These are phyloP conservation scores for thale cress (Arabidopsis thaliana) DNA, from an alignment of 345 rosid species.

Conservation along the genomic window DNA sequence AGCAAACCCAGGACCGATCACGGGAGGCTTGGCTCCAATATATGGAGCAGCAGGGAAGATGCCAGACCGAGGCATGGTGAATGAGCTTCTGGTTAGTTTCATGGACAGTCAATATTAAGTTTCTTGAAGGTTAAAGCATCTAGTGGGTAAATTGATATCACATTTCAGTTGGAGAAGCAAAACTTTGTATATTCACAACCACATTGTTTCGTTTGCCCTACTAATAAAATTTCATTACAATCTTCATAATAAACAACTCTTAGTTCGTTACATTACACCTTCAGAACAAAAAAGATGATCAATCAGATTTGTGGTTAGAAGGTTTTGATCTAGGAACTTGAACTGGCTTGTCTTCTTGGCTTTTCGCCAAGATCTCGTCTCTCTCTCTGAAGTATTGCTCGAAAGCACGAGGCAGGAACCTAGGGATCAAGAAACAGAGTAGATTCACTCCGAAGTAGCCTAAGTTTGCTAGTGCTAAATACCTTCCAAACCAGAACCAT, in stretches of 20 bases:
- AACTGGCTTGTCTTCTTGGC: slow-evolving; percentile 58
- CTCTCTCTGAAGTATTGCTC: slow-evolving; percentile 67
- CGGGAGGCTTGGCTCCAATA: slow-evolving; percentile 86
- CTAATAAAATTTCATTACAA: not conserved
- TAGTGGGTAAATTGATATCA: not conserved
- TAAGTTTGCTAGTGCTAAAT: slow-evolving; percentile 62
- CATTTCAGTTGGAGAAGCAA: not conserved
- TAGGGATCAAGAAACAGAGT: slow-evolving; percentile 78
- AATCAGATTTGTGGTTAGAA: slow-evolving; percentile 60
- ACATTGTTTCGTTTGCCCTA: slow-evolving; percentile 29
- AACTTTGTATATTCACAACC: slow-evolving; percentile 15
- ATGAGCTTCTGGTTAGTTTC: slow-evolving; percentile 75
- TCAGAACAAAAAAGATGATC: slow-evolving; percentile 15
- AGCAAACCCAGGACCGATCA: slow-evolving; percentile 81
- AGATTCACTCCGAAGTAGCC: slow-evolving; percentile 72
- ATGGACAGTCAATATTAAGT: slow-evolving; percentile 82
- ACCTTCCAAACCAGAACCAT: slow-evolving; percentile 89
- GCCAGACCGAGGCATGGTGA: slow-evolving; percentile 86
- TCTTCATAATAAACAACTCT: slow-evolving; percentile 23
- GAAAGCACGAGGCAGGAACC: slow-evolving; percentile 81
- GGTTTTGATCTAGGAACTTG: slow-evolving; percentile 43
- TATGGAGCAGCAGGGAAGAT: slow-evolving; percentile 95
- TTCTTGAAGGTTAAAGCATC: not conserved
- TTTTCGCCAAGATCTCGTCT: slow-evolving; percentile 61
- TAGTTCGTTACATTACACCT: slow-evolving; percentile 16